Conservation (phyloP, 2,329 filamentous ascomycete species). For the Pestalotiopsis sp. region DNA sequence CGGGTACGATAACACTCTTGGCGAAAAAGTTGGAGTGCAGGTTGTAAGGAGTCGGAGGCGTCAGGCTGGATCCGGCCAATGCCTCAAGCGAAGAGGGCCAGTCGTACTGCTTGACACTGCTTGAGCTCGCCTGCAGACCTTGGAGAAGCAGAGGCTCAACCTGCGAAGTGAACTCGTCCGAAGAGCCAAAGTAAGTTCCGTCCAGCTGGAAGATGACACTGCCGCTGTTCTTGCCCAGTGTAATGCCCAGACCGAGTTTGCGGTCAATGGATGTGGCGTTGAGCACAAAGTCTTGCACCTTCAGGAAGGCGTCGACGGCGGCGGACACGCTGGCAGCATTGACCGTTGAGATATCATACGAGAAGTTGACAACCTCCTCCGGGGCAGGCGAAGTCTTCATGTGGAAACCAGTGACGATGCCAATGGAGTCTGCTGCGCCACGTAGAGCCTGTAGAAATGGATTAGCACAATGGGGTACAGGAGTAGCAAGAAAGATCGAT, state of each 20-base stretch:
- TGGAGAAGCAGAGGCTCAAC: constrained; percentile 30
- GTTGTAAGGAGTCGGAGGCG: constrained; percentile 13
- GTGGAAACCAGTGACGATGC: constrained; percentile 39
- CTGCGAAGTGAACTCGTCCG: constrained; percentile 22
- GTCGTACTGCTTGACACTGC: constrained; percentile 16
- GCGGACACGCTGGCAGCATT: not conserved
- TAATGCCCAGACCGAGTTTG: constrained; percentile 31
- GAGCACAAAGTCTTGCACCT: constrained; percentile 35
- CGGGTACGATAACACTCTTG: constrained; percentile 35
- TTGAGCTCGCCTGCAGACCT: constrained; percentile 19
- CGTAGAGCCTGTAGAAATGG: constrained; percentile 34
- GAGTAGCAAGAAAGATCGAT: not conserved
- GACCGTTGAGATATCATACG: constrained; percentile 18
- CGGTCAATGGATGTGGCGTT: constrained; percentile 32
- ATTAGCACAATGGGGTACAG: not conserved
- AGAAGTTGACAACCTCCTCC: constrained; percentile 38
- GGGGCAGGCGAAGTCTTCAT: constrained; percentile 35
- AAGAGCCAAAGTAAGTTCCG: constrained; percentile 35
- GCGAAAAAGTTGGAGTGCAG: constrained; percentile 35
- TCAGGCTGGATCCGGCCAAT: constrained; percentile 20
- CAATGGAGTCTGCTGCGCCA: constrained; percentile 43
- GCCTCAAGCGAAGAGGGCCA: constrained; percentile 25
- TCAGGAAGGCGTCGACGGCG: not conserved
- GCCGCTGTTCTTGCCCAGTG: constrained; percentile 16
- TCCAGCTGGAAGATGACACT: constrained; percentile 28